Conservation (phyloP, 768 basidiomycete species). For the Coprinellus micaceus region DNA sequence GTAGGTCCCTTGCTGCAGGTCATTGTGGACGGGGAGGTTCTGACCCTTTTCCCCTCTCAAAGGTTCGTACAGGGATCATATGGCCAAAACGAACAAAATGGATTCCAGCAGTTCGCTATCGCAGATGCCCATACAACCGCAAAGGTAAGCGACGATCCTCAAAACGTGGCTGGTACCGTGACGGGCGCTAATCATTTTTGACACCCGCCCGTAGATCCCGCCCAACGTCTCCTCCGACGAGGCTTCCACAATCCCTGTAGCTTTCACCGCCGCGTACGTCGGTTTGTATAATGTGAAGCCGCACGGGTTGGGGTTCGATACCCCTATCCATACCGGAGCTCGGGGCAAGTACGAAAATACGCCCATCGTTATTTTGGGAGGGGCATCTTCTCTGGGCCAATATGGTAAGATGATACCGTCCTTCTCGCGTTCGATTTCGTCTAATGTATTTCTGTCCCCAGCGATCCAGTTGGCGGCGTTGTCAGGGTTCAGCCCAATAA, state of each 20-base stretch:
- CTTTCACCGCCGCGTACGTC: slow-evolving; percentile 32
- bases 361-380: slow-evolving; percentile 29
- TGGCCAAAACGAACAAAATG: slow-evolving; percentile 30
- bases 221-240: slow-evolving; percentile 34
- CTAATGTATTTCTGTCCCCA: background rate
- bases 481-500: slow-evolving; percentile 40
- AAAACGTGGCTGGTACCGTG: background rate
- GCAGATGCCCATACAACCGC: slow-evolving; percentile 32
- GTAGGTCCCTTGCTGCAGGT: slow-evolving; percentile 27
- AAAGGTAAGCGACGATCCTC: slow-evolving; percentile 32
- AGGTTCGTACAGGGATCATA: slow-evolving; percentile 38
- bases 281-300: slow-evolving; percentile 29
- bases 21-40: too few relatives aligned
- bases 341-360: slow-evolving; percentile 25
- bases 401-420: slow-evolving; percentile 12
- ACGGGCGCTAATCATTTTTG: slow-evolving; percentile 27
- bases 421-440: too few relatives aligned
- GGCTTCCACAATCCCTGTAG: slow-evolving; percentile 40
- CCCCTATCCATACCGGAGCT: slow-evolving; percentile 22
- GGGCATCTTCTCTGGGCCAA: slow-evolving; percentile 27
- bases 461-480: slow-evolving; percentile 34
- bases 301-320: slow-evolving; percentile 20
- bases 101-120: slow-evolving; percentile 40
- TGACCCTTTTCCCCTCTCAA: slow-evolving; percentile 14
- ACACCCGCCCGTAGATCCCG: slow-evolving; percentile 32